Conservation (phyloP, 1,284 basidiomycete genomes). For the Neonothopanus nambi region DNA sequence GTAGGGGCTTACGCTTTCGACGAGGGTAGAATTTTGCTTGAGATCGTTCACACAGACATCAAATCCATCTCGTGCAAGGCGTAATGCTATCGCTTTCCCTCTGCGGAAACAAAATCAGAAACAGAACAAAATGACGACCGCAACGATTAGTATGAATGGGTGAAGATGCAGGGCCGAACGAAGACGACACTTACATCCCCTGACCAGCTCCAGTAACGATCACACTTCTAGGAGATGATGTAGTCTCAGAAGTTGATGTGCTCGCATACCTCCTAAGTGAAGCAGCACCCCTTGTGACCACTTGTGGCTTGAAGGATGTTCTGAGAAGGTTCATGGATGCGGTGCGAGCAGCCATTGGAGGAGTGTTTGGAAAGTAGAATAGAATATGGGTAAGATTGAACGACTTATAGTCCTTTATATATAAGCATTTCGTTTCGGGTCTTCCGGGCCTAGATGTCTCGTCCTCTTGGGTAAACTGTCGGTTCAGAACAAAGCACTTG, state of each 20-base stretch:
- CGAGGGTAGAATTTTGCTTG: constrained; percentile 3
- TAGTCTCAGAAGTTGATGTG: background rate
- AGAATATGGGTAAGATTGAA: too few species aligned
- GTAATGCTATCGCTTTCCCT: constrained; percentile 14
- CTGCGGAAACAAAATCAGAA: background rate
- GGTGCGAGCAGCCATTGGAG: too few species aligned
- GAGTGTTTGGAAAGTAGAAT: too few species aligned
- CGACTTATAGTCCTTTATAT: too few species aligned
- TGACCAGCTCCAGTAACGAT: constrained; percentile 3
- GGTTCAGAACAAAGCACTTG: too few species aligned
- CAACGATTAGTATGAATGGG: background rate
- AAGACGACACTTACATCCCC: constrained; percentile 1
- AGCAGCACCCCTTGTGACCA: too few species aligned
- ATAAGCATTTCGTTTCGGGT: too few species aligned
- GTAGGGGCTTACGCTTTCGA: constrained; percentile 3
- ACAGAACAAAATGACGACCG: background rate
- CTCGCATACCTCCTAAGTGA: background rate
- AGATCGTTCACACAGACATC: constrained; percentile 17
- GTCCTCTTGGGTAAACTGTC: too few species aligned
- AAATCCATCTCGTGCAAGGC: constrained; percentile 14
- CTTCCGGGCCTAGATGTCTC: too few species aligned
- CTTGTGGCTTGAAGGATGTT: too few species aligned
- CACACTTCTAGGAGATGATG: constrained; percentile 2
- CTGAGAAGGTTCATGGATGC: too few species aligned
- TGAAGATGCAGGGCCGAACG: too few species aligned